phyloP scores from a whole-genome alignment of 805 yeast species.

The Komagataella pastoris region DNA sequence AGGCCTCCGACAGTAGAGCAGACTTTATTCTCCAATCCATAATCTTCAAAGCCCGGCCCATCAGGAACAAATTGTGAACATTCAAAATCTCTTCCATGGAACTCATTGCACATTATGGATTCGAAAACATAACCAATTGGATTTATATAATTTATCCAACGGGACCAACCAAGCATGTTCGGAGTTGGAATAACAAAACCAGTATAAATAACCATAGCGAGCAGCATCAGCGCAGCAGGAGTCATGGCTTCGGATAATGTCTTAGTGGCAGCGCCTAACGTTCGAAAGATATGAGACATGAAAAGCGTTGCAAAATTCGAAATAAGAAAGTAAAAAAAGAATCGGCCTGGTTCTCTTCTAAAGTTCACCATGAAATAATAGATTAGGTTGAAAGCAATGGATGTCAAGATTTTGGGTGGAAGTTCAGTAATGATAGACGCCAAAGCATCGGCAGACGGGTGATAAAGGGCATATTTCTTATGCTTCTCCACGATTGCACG shows the following conservation, averaged over 20 bases:
- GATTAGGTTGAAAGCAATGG: conserved; percentile 32
- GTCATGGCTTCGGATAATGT: conserved; percentile 43
- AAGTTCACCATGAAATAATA: conserved; percentile 42
- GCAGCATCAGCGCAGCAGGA: conserved; percentile 37
- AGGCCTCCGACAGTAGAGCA: conserved; percentile 38
- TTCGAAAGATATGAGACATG: conserved; percentile 43
- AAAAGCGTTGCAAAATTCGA: conserved; percentile 28
- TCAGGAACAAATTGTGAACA: conserved; percentile 37
- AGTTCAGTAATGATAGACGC: conserved; percentile 38
- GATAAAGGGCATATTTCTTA: conserved; percentile 40
- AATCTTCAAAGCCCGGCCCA: conserved; percentile 19
- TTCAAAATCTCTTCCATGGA: conserved; percentile 26
- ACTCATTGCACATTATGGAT: conserved; percentile 45
- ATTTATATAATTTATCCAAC: conserved; percentile 50
- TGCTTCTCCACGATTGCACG: conserved; percentile 49
- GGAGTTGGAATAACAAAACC: conserved; percentile 49
- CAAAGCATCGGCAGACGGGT: conserved; percentile 46
- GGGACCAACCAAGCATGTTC: conserved; percentile 48
- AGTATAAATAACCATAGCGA: conserved; percentile 34
- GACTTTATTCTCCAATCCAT: conserved; percentile 9
- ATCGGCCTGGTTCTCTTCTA: conserved; percentile 35
- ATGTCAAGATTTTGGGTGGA: conserved; percentile 32
- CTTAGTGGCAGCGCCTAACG: conserved; percentile 33
- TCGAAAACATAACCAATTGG: conserved; percentile 49
- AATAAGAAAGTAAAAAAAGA: conserved; percentile 37